Percentiles rank a stretch among this genome's conserved stretches.
Evolutionary conservation across 176 grass and related monocot species (phyloP).

Genomic region (Thalia dealbata): DNA sequence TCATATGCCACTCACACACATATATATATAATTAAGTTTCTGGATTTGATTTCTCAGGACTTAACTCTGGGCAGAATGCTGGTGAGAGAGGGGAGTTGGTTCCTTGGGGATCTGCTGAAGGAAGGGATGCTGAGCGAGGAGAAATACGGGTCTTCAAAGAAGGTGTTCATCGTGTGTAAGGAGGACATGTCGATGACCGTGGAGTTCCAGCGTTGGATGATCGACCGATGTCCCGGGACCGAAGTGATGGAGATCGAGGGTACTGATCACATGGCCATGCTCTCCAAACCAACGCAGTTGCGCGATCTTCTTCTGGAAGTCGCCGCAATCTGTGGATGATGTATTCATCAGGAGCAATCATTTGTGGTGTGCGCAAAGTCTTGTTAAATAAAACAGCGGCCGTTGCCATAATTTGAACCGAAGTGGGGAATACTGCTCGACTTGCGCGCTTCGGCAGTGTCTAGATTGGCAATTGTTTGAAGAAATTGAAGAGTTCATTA

Average conservation of each 20-base stretch:
- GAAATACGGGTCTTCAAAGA: slow-evolving; percentile 28
- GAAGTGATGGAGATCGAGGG: slow-evolving; percentile 19
- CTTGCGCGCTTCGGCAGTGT: no score
- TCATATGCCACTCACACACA: no score
- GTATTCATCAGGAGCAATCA: neutral
- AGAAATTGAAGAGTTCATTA: no score
- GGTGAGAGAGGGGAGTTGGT: slow-evolving; percentile 9
- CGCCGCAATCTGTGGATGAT: neutral
- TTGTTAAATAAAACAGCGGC: no score
- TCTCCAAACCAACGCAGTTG: slow-evolving; percentile 34
- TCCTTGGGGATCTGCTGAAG: slow-evolving; percentile 19
- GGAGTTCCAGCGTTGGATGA: slow-evolving; percentile 27
- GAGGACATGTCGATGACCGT: slow-evolving; percentile 1
- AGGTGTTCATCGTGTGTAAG: slow-evolving; percentile 26
- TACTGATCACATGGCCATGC: slow-evolving; percentile 52
- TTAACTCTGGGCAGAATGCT: slow-evolving; percentile 23
- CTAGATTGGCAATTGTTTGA: no score
- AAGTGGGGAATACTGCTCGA: no score
- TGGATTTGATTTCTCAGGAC: slow-evolving; percentile 17
- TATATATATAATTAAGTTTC: no score
- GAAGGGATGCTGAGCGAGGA: neutral
- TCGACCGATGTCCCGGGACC: slow-evolving; percentile 24
- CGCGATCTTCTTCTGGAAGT: slow-evolving; percentile 21
- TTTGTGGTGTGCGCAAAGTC: no score
- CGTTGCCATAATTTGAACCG: no score